Evolutionary conservation across 345 rosid genomes (phyloP).

Genomic region (Zanthoxylum bungeanum): DNA sequence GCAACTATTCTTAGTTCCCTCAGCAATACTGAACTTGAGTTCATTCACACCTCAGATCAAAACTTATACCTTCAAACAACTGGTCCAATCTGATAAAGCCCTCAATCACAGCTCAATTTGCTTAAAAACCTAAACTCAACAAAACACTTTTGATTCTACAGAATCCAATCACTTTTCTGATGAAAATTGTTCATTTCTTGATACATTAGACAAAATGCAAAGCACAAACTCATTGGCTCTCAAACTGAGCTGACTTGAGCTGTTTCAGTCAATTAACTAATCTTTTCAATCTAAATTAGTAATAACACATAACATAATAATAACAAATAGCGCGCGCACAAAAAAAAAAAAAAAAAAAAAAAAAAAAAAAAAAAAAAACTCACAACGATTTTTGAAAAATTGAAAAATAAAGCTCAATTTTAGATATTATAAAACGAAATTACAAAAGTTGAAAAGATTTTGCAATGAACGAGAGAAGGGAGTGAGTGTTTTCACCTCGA

Average conservation of each 20-base stretch:
- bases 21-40: neutral
- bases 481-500: neutral
- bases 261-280: neutral
- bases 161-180: neutral
- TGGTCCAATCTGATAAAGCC: neutral
- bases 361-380: neutral
- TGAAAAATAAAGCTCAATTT: neutral
- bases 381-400: too few relatives aligned
- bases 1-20: neutral
- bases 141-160: neutral
- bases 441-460: neutral
- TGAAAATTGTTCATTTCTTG: neutral
- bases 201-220: neutral
- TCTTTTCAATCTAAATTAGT: neutral
- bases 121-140: neutral
- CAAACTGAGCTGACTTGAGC: neutral
- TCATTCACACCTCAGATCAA: neutral
- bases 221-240: neutral
- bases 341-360: neutral
- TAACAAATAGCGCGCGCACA: neutral
- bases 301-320: neutral
- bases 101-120: neutral
- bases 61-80: neutral
- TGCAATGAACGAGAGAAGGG: neutral
- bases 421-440: neutral